These are phyloP conservation scores for Beauveria varroae DNA, from an alignment of 2,329 filamentous ascomycete genomes.

Conservation along the genomic window DNA sequence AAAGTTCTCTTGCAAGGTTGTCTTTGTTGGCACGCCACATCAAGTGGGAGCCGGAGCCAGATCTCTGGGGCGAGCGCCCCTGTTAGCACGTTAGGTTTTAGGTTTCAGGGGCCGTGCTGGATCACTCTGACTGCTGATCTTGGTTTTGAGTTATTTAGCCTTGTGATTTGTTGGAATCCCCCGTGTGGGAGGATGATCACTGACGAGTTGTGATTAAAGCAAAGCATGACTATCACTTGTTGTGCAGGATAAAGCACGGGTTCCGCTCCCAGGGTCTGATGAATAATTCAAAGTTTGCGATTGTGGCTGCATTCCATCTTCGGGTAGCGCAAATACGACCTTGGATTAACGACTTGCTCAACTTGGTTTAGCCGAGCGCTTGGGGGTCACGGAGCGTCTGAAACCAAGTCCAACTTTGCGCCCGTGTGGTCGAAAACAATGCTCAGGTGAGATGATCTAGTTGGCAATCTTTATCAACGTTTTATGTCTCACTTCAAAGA, in stretches of 20 bases:
- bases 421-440: neutral
- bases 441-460: too few relatives aligned
- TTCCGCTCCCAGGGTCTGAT: neutral
- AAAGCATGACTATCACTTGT: too few relatives aligned
- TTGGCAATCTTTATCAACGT: too few relatives aligned
- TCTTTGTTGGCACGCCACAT: too few relatives aligned
- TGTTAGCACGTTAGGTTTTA: neutral
- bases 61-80: neutral
- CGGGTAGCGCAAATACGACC: neutral
- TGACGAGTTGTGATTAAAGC: too few relatives aligned
- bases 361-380: neutral
- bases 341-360: neutral
- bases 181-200: neutral
- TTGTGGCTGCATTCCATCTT: neutral
- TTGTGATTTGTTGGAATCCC: neutral
- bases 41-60: neutral
- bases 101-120: neutral
- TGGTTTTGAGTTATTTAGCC: neutral
- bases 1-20: neutral
- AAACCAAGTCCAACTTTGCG: neutral
- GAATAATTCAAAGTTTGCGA: neutral
- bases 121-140: neutral
- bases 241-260: too few relatives aligned
- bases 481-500: too few relatives aligned
- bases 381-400: neutral